phyloP scores from a whole-genome alignment of 2,329 filamentous ascomycete species.

The Rhynchosporium agropyri region DNA sequence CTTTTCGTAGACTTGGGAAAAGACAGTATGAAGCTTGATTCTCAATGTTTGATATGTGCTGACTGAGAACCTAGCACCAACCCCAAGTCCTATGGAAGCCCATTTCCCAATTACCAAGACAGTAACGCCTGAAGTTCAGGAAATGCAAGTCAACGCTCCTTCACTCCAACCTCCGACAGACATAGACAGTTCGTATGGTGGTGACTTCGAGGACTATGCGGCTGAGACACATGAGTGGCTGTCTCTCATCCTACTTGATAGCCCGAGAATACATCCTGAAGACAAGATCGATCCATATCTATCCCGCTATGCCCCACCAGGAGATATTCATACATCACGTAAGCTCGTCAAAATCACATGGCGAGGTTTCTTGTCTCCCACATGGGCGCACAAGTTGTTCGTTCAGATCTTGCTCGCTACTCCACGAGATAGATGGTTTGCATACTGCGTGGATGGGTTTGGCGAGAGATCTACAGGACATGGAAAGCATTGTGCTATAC shows the following conservation, averaged over 20 bases:
- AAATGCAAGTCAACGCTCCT: slow-evolving; percentile 41
- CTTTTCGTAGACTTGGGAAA: slow-evolving; percentile 68
- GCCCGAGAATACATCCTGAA: slow-evolving; percentile 58
- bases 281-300: slow-evolving; percentile 71
- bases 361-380: slow-evolving; percentile 59
- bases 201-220: slow-evolving; percentile 63
- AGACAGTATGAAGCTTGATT: slow-evolving; percentile 47
- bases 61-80: slow-evolving; percentile 43
- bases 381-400: slow-evolving; percentile 55
- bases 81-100: slow-evolving; percentile 52
- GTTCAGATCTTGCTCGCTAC: slow-evolving; percentile 50
- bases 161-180: slow-evolving; percentile 39
- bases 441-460: slow-evolving; percentile 56
- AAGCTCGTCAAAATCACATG: slow-evolving; percentile 57
- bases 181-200: slow-evolving; percentile 43
- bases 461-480: slow-evolving; percentile 49
- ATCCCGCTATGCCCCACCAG: slow-evolving; percentile 65
- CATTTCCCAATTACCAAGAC: slow-evolving; percentile 50
- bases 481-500: slow-evolving; percentile 54
- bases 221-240: slow-evolving; percentile 75
- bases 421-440: slow-evolving; percentile 56
- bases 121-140: slow-evolving; percentile 37
- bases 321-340: slow-evolving; percentile 26
- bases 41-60: slow-evolving; percentile 19
- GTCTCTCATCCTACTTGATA: slow-evolving; percentile 65